A percentile compares a stretch with the other conserved stretches of the same genome.
These are phyloP conservation scores for Ganoderma multipileum DNA, from an alignment of 1,284 basidiomycete species.

Conservation along the genomic window DNA sequence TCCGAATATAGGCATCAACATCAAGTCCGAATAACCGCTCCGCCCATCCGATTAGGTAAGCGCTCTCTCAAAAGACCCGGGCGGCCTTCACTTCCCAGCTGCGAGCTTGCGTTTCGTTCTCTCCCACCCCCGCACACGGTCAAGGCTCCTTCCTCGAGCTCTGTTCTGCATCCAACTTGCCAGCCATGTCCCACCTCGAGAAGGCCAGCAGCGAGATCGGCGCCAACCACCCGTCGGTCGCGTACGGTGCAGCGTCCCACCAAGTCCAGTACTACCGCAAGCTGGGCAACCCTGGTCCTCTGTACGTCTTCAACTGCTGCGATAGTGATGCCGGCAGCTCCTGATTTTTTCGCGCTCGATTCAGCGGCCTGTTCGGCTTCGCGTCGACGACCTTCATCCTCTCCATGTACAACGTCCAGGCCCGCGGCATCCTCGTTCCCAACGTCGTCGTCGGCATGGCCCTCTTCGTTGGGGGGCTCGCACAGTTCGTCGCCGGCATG, in stretches of 20 bases:
- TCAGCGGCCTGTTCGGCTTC: constrained; percentile 76
- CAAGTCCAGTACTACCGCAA: constrained; percentile 29
- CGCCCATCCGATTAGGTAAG: constrained; percentile 27
- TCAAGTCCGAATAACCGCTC: constrained; percentile 11
- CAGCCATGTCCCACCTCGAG: constrained; percentile 34
- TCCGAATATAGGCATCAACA: constrained; percentile 14
- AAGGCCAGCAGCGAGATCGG: constrained; percentile 31
- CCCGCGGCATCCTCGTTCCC: constrained; percentile 57
- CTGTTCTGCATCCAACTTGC: background rate
- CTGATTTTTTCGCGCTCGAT: background rate
- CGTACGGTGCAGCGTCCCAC: constrained; percentile 9
- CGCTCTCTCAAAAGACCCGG: constrained; percentile 25
- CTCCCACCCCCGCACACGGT: constrained; percentile 16
- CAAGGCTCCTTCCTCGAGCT: constrained; percentile 15
- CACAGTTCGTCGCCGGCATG: constrained; percentile 79
- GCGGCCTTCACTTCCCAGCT: constrained; percentile 8
- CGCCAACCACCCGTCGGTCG: constrained; percentile 27
- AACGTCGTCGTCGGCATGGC: constrained; percentile 90
- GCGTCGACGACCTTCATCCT: constrained; percentile 78
- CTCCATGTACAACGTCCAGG: constrained; percentile 68
- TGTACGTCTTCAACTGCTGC: constrained; percentile 34
- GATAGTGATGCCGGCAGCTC: background rate
- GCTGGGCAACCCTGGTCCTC: constrained; percentile 40
- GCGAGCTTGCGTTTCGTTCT: constrained; percentile 14
- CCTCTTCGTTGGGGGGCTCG: constrained; percentile 82